A percentile compares a stretch with the other conserved stretches of the same genome.
Evolutionary conservation across 2,329 filamentous ascomycete genomes (phyloP).

Genomic region (Aureobasidium namibiae): DNA sequence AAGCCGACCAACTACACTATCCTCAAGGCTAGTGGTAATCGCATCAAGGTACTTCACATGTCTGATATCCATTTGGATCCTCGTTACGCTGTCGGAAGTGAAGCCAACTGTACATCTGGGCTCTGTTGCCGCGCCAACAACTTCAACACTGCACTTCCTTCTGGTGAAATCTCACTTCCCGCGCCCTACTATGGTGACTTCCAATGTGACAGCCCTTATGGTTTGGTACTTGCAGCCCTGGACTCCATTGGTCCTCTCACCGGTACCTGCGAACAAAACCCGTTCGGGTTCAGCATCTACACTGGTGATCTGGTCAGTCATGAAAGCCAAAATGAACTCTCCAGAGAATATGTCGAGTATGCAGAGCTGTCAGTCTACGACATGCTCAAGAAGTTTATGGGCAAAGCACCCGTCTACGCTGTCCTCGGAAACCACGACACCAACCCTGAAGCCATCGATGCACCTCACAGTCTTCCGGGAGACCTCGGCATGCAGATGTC

Average conservation of each 20-base stretch:
- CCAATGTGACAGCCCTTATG: constrained; percentile 51
- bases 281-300: constrained; percentile 48
- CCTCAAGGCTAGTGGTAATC: constrained; percentile 43
- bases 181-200: constrained; percentile 49
- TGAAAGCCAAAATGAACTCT: constrained; percentile 44
- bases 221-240: constrained; percentile 47
- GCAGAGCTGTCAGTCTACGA: constrained; percentile 45
- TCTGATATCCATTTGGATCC: constrained; percentile 45
- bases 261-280: constrained; percentile 40
- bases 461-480: constrained; percentile 45
- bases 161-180: constrained; percentile 32
- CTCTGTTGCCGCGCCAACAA: constrained; percentile 45
- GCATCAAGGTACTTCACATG: constrained; percentile 49
- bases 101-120: constrained; percentile 45
- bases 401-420: constrained; percentile 46
- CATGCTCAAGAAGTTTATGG: constrained; percentile 48
- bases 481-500: constrained; percentile 46
- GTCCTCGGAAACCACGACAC: constrained; percentile 52
- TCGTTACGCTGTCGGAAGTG: constrained; percentile 44
- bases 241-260: constrained; percentile 49
- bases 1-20: constrained; percentile 39
- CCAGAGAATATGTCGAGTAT: constrained; percentile 45
- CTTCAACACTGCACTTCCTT: constrained; percentile 28
- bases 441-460: constrained; percentile 45
- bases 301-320: constrained; percentile 51